These are phyloP conservation scores for Chimonanthus salicifolius DNA, from an alignment of 164 flowering plant genomes.

Conservation along the genomic window DNA sequence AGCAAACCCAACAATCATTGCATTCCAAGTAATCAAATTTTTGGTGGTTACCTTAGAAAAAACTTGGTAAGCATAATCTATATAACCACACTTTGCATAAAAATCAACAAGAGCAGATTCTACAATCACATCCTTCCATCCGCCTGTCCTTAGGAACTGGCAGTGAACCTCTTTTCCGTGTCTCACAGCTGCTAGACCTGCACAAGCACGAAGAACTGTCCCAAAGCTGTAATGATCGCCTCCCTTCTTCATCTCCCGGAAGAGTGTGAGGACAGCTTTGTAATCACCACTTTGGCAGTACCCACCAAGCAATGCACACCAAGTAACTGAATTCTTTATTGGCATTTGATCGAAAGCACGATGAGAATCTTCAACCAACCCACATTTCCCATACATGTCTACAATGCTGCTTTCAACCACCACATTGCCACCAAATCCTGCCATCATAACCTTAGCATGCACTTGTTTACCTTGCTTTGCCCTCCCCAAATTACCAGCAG, in stretches of 20 bases:
- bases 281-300: conserved; percentile 67
- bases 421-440: conserved; percentile 53
- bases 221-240: conserved; percentile 64
- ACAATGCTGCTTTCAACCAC: conserved; percentile 78
- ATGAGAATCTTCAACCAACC: conserved; percentile 38
- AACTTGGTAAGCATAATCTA: conserved; percentile 48
- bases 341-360: conserved; percentile 64
- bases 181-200: conserved; percentile 63
- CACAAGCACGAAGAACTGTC: conserved; percentile 80
- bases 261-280: conserved; percentile 44
- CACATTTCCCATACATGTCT: conserved; percentile 91
- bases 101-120: conserved; percentile 89
- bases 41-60: conserved; percentile 39
- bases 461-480: conserved; percentile 66
- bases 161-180: conserved; percentile 87
- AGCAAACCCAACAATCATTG: conserved; percentile 81
- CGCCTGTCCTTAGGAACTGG: conserved; percentile 62
- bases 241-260: conserved; percentile 41
- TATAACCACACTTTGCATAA: conserved; percentile 76
- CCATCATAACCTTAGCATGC: conserved; percentile 49
- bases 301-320: conserved; percentile 71
- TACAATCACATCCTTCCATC: conserved; percentile 58
- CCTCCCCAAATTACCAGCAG: conserved; percentile 70
- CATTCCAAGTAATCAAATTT: conserved; percentile 79
- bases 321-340: conserved; percentile 57